Evolutionary conservation across 2,329 filamentous ascomycete species (phyloP), one percentile per base, ranked within the genome.

Genomic region (Chaetoscypha palmicola): DNA sequence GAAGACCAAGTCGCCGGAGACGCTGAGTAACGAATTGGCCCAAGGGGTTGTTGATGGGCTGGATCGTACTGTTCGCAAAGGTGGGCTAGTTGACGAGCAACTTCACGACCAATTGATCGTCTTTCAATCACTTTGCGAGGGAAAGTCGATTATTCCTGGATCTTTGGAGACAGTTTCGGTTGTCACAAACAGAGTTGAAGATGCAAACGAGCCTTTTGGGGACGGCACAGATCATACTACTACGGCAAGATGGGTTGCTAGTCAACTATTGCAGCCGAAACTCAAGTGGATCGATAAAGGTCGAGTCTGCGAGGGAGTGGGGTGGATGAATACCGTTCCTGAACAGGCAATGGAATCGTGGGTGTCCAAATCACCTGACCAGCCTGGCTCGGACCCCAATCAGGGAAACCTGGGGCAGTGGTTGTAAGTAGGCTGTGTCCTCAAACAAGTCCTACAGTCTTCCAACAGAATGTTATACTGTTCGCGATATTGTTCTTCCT

Each of bases 81-180:
- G 67, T 2, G 69, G 74, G 0, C 64, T 69, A 2, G 71, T 77
- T 5, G 78, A 82, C 49, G 66, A 73, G 51, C 69, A 72, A 54
- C 64, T 81, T 11, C 76, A 81, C 60, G 79, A 81, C 58, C 78
- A 82, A 58, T 54, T 82, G 19, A 63, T 81, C 2, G 64, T 77
- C 14, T 79, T 80, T 53, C 77, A 82, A 58, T 73, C 73, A 3
- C 62, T 82, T 8, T 72, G 74, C 1, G 65, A 70, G 10, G 76
- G 74, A 0, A 64, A 58, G 39, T 76, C 76, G 9, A 49, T 26
- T 20, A 57, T 59, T 39, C 46, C 52, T 9, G 51, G 50, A 8
- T 43, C 47, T 5, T 22, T 23, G 4, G 52, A 55, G 2, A 34
- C 38, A 11, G 30, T 52, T 2, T 28, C 33, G 19, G 53, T 49